Conservation (phyloP, 2,329 filamentous ascomycete species). For the Fusarium falciforme region DNA sequence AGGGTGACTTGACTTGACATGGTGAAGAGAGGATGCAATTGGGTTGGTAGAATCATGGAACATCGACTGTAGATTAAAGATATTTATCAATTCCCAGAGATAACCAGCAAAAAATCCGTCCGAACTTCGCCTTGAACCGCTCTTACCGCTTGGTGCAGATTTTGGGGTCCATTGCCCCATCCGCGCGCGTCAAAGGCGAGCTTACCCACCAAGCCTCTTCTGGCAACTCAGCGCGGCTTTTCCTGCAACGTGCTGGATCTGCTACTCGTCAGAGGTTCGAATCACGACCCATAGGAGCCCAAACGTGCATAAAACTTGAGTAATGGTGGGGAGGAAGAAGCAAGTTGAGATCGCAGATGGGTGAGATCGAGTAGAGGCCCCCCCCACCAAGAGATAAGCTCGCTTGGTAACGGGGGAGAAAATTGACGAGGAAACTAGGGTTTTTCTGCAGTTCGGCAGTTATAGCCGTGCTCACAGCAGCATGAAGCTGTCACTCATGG, state of each 20-base stretch:
- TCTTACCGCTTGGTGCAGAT: conserved; percentile 10
- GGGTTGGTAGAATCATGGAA: background rate
- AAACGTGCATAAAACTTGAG: background rate
- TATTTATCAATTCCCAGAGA: background rate
- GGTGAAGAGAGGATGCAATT: background rate
- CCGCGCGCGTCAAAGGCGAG: background rate
- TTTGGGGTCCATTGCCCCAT: conserved; percentile 12
- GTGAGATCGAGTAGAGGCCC: background rate
- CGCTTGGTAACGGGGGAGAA: background rate
- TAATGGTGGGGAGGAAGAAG: background rate
- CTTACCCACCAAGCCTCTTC: conserved; percentile 11
- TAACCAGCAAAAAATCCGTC: background rate
- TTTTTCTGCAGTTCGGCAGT: background rate
- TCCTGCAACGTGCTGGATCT: conserved; percentile 24
- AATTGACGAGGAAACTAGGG: background rate
- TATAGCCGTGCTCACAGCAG: conserved; percentile 13
- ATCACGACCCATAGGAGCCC: background rate
- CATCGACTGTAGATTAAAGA: background rate
- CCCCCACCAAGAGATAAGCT: background rate
- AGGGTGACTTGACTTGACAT: conserved; percentile 27
- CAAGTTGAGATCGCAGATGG: background rate
- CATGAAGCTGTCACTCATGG: conserved; percentile 41
- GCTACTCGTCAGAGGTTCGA: conserved; percentile 16
- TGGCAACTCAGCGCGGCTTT: conserved; percentile 27
- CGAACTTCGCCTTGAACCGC: background rate